Conservation (phyloP, 2,329 filamentous ascomycete species). For the Orbilia ellipsospora region DNA sequence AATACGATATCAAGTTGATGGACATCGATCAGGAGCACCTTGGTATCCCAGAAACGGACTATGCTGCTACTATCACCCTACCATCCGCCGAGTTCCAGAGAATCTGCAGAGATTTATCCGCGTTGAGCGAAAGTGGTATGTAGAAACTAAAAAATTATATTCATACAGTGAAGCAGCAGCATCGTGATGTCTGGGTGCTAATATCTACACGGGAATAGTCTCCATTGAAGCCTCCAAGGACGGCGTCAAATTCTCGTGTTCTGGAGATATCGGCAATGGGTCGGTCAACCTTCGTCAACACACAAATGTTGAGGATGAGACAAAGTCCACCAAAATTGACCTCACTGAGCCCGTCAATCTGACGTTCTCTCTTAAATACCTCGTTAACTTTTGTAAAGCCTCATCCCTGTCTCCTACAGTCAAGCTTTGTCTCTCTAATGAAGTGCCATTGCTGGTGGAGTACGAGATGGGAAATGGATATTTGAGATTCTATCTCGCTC, state of each 20-base stretch:
- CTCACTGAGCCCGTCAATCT: constrained; percentile 91
- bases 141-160: constrained; percentile 43
- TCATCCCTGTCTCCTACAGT: constrained; percentile 82
- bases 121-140: constrained; percentile 94
- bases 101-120: constrained; percentile 91
- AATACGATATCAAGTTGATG: constrained; percentile 99
- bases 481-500: constrained; percentile 95
- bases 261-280: constrained; percentile 95
- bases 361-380: constrained; percentile 98
- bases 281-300: constrained; percentile 90
- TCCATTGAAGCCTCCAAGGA: constrained; percentile 97
- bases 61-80: constrained; percentile 90
- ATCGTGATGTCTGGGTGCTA: neutral
- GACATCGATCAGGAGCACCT: constrained; percentile 99
- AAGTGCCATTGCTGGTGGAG: constrained; percentile 95
- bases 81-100: constrained; percentile 89
- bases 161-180: neutral
- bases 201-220: constrained; percentile 69
- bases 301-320: constrained; percentile 87
- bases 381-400: constrained; percentile 99
- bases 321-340: constrained; percentile 86
- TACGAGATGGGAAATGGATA: constrained; percentile 77
- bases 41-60: constrained; percentile 99
- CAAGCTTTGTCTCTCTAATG: constrained; percentile 92
- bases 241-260: constrained; percentile 92